Base-by-base conservation (phyloP, 225 moss, liverwort and hornwort genomes). In the Anthoceros angustus region DNA sequence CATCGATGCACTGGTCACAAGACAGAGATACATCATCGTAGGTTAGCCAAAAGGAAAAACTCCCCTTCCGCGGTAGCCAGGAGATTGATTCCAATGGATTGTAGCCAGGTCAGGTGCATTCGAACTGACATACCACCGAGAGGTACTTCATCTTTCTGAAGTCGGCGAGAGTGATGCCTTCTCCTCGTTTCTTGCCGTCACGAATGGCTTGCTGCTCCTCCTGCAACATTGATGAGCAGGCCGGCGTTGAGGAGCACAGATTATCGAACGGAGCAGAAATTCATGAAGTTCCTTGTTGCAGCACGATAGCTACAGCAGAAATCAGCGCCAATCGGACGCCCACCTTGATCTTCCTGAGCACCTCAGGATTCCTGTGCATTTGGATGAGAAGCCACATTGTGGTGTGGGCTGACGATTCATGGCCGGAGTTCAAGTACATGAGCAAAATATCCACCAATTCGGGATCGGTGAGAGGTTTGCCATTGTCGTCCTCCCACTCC, bases 371-470 rank as follows among this genome's bases (percentile, higher is more conserved):
- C 43, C 40, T 70, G 25, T 75, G 65, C 7, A 75, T 24, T 12
- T 70, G 48, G 62, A 75, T 75, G 70, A 75, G 70, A 43, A 48
- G 62, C 74, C 74, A 75, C 43, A 43, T 21, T 12, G 70, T 67
- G 40, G 70, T 42, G 63, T 65, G 66, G 23, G 74, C 66, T 20
- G 66, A 66, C n/a, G 74, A 75, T 20, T 70, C 70, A 25, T 70
- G 70, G 63, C 74, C 74, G 41, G 74, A 70, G 15, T 70, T 42
- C 8, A 75, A 25, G 63, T 65, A 75, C 16, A 70, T 66, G 43
- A 70, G 10, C 6, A 70, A 23, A 23, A 70, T 70, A 38, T 75
- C 74, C 18, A 74, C 70, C 12, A 74, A 39, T 42, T 74, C 74
- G 16, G 68, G 63, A 45, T 69, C 66, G 16, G 65, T 74, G 61